A percentile compares a stretch with the other conserved stretches of the same genome.
phyloP scores from a whole-genome alignment of 2,329 filamentous ascomycete genomes.

The Apiospora arundinis region DNA sequence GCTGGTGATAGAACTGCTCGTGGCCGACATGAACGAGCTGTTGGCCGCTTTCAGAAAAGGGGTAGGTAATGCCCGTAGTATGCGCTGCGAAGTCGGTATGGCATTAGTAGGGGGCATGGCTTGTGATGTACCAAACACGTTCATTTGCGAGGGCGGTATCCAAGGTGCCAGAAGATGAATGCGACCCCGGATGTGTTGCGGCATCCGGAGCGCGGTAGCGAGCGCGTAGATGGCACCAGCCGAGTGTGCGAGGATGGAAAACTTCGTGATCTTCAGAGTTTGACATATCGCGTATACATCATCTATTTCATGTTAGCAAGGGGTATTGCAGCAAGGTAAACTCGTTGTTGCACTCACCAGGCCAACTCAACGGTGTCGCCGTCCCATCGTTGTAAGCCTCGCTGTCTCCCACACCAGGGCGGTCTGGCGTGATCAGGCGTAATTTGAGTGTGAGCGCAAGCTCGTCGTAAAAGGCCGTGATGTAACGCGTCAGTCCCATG shows the following conservation, averaged over 20 bases:
- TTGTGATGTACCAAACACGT: conserved; percentile 75
- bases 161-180: conserved; percentile 95
- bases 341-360: conserved; percentile 64
- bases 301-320: conserved; percentile 44
- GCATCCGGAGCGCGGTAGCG: conserved; percentile 92
- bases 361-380: conserved; percentile 90
- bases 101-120: conserved; percentile 81
- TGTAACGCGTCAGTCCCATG: conserved; percentile 95
- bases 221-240: conserved; percentile 98
- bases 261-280: conserved; percentile 88
- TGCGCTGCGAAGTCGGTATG: conserved; percentile 88
- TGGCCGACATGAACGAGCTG: conserved; percentile 92
- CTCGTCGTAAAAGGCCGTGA: conserved; percentile 97
- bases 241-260: conserved; percentile 94
- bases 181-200: conserved; percentile 90
- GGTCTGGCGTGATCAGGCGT: conserved; percentile 89
- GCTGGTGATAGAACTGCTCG: conserved; percentile 83
- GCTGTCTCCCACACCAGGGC: conserved; percentile 92
- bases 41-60: conserved; percentile 94
- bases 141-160: conserved; percentile 96
- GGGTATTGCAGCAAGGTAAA: neutral
- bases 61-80: conserved; percentile 87
- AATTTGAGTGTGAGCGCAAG: conserved; percentile 87
- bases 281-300: conserved; percentile 96
- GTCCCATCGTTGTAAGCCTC: conserved; percentile 83